These are phyloP conservation scores for Globisporangium takayamanum DNA, from an alignment of 352 stramenopile species.

Conservation along the genomic window DNA sequence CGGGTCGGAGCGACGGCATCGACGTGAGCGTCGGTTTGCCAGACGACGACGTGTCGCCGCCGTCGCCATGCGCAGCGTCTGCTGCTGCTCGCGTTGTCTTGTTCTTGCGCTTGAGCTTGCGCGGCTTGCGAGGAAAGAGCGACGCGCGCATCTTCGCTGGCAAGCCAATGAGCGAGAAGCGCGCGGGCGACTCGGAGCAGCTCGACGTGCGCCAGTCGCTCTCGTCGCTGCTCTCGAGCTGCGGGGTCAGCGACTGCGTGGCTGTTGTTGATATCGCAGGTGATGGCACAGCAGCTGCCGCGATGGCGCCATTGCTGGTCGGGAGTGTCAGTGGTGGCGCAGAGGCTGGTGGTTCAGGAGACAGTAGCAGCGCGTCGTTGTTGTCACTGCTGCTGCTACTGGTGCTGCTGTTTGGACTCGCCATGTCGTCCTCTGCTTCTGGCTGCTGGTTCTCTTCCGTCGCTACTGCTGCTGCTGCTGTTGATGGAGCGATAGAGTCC, in stretches of 20 bases:
- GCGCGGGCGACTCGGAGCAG: constrained; percentile 25
- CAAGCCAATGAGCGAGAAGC: constrained; percentile 41
- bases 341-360: no score
- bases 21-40: constrained; percentile 20
- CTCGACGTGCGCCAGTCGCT: constrained; percentile 47
- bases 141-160: constrained; percentile 36
- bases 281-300: neutral
- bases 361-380: neutral
- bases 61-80: constrained; percentile 12
- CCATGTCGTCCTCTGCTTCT: constrained; percentile 5
- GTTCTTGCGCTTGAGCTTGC: constrained; percentile 25
- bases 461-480: neutral
- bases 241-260: neutral
- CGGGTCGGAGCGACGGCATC: constrained; percentile 13
- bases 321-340: neutral
- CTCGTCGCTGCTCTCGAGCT: constrained; percentile 16
- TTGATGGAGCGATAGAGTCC: no score
- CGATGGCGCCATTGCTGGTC: neutral
- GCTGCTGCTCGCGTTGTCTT: constrained; percentile 1
- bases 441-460: constrained; percentile 5
- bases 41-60: constrained; percentile 7
- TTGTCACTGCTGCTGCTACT: neutral
- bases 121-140: constrained; percentile 26
- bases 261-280: neutral
- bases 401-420: neutral